Percentiles rank a stretch among this genome's conserved stretches.
Conservation (phyloP, 305 asterid genomes). For the Fraxinus baroniana region DNA sequence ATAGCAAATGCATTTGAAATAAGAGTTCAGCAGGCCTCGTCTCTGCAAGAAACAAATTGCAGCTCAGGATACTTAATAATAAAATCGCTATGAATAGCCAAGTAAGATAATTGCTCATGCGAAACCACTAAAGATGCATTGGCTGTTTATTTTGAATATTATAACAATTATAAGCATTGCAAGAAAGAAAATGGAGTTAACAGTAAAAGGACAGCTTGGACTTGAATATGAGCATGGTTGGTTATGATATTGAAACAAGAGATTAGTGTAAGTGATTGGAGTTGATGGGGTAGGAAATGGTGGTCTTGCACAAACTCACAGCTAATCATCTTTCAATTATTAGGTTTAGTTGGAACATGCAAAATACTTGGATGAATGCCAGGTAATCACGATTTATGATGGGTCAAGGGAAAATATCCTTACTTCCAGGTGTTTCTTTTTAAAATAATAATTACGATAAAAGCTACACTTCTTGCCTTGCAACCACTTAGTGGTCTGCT, state of each 20-base stretch:
- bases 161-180: not conserved
- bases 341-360: not conserved
- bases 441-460: not conserved
- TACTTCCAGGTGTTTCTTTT: not conserved
- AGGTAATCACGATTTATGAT: not conserved
- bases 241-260: not conserved
- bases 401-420: not conserved
- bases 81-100: not conserved
- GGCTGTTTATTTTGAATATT: not conserved
- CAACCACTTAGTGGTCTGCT: not conserved
- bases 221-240: not conserved
- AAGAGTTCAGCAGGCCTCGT: conserved; percentile 73
- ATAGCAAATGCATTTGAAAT: conserved; percentile 83
- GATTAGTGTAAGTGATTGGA: not conserved
- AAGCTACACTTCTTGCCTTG: not conserved
- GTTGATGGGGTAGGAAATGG: not conserved
- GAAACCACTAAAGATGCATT: not conserved
- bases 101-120: not conserved
- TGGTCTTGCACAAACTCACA: not conserved
- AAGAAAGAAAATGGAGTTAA: not conserved
- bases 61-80: not conserved
- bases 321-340: not conserved
- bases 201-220: not conserved
- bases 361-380: not conserved
- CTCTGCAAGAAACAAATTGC: conserved; percentile 46